Evolutionary conservation across 1,139 yeast genomes (phyloP), one percentile per base, ranked within the genome.

Genomic region (Zygoascus sp.): DNA sequence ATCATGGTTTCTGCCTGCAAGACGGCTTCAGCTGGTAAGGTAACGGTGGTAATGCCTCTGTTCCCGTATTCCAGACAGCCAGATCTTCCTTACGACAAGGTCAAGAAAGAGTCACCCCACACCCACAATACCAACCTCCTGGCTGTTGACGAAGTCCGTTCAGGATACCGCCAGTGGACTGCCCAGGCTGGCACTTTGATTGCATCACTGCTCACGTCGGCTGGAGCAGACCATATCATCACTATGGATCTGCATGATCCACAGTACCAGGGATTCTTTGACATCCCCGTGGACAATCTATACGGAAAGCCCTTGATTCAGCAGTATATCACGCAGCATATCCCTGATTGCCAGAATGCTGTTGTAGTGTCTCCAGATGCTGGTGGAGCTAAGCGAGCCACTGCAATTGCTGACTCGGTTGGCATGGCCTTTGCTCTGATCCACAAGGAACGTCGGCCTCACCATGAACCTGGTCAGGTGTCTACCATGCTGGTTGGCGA

Each of bases 21-120:
- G 63, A 85, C 94, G 25, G 96, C 98, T 2, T 84, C 95, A 56
- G 97, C 98, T 11, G 82, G 80, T 52, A 76, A 95, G 55, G 96
- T 90, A 37, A 90, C 97, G 2, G 97, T 96, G 0, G 96, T 94
- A 32, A 73, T 92, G 66, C 98, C 99, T 5, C 74, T 88, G 53
- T 92, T 94, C 65, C 97, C 97, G 19, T 94, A 94, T 65, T 86
- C 96, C 1, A 76, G 99, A 61, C 99, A 94, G 67, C 95, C 96
- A 2, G 97, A 90, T 66, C 81, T 87, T 37, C 96, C 96, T n/a
- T 86, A 83, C 60, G 80, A 86, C 39, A 77, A 76, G 58, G 69
- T 71, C 43, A 83, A 83, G 19, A 27, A 21, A 20, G 86, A 87
- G 32, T 61, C 28, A 4, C 87, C 88, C 2, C 73, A 77, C 3